Percentiles rank a stretch among this genome's conserved stretches.
Evolutionary conservation across 805 yeast species (phyloP).

Genomic region (Candida xiaguanensis): DNA sequence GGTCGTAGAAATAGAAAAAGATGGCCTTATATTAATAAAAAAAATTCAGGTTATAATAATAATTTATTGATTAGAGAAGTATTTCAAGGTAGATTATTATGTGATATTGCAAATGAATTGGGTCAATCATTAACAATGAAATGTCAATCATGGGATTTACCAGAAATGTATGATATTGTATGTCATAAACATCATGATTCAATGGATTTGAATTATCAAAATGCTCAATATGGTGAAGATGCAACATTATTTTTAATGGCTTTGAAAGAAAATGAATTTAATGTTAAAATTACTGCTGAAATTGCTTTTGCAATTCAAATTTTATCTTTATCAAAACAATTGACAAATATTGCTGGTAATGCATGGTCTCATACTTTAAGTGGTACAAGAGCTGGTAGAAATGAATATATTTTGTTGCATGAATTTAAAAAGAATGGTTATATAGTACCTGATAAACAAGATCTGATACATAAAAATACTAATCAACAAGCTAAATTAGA

Average conservation of each 20-base stretch:
- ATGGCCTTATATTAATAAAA: slow-evolving; percentile 74
- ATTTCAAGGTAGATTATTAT: slow-evolving; percentile 78
- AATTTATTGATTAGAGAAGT: slow-evolving; percentile 62
- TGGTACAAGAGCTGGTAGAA: slow-evolving; percentile 95
- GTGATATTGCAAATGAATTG: slow-evolving; percentile 92
- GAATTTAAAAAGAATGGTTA: slow-evolving; percentile 79
- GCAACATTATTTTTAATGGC: slow-evolving; percentile 66
- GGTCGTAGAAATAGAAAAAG: slow-evolving; percentile 77
- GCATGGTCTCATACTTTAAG: slow-evolving; percentile 94
- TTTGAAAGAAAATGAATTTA: slow-evolving; percentile 60
- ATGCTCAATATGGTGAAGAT: slow-evolving; percentile 62
- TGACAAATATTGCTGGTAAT: slow-evolving; percentile 93
- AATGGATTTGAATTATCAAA: slow-evolving; percentile 70
- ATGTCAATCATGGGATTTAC: slow-evolving; percentile 91
- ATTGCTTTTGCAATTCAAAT: slow-evolving; percentile 82
- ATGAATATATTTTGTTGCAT: slow-evolving; percentile 87
- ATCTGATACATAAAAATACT: slow-evolving; percentile 34
- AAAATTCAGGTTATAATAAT: slow-evolving; percentile 38
- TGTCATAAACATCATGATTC: slow-evolving; percentile 61
- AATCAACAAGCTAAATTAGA: slow-evolving; percentile 32
- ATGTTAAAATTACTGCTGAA: slow-evolving; percentile 69
- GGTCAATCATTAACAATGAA: slow-evolving; percentile 89
- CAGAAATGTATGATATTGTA: slow-evolving; percentile 84
- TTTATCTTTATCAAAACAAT: slow-evolving; percentile 81
- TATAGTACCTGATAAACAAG: slow-evolving; percentile 84